phyloP scores from a whole-genome alignment of 257 asterid genomes.

The Lycium barbarum region DNA sequence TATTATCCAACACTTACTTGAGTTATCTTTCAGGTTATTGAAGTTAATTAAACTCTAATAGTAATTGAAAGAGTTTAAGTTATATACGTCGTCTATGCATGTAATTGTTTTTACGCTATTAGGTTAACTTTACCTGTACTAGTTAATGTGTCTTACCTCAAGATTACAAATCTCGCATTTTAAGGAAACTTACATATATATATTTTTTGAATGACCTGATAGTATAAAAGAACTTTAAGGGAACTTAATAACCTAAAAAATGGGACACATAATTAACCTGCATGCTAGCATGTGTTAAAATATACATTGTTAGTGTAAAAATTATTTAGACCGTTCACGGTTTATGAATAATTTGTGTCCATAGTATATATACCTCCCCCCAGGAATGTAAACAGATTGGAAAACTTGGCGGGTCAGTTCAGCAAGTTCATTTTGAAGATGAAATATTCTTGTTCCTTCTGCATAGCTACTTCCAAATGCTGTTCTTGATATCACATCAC shows the following conservation, averaged over 20 bases:
- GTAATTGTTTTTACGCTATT: no score
- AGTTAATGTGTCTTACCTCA: no score
- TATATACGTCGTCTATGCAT: no score
- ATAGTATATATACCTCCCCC: constrained; percentile 51
- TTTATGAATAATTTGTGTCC: no score
- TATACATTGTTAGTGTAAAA: neutral
- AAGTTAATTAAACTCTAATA: no score
- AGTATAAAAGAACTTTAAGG: neutral
- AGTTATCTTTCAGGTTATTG: neutral
- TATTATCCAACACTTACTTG: neutral
- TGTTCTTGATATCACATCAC: constrained; percentile 52
- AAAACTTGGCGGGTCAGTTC: constrained; percentile 55
- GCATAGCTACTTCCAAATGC: constrained; percentile 53
- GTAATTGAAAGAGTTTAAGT: no score
- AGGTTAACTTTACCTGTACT: no score
- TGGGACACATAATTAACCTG: no score
- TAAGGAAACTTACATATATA: no score
- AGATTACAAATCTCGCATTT: no score
- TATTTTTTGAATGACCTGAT: neutral
- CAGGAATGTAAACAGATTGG: constrained; percentile 59
- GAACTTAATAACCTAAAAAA: neutral
- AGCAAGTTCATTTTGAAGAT: constrained; percentile 59
- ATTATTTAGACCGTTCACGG: no score
- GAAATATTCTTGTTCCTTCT: constrained; percentile 50
- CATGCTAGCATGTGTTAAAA: neutral